phyloP scores from a whole-genome alignment of 2,329 filamentous ascomycete species.

The Monilinia aucupariae region DNA sequence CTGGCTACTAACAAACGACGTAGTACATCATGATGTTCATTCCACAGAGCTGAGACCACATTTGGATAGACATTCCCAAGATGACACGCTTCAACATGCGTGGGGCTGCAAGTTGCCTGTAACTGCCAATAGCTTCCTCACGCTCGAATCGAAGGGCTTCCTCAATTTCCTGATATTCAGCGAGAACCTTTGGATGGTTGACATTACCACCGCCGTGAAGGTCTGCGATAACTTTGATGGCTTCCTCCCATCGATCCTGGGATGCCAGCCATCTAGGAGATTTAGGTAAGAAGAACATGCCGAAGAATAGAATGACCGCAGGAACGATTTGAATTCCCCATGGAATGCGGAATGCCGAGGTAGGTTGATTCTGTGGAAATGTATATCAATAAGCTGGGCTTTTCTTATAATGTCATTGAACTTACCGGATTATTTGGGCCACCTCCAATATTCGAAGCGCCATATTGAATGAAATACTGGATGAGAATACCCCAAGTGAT shows the following conservation, averaged over 20 bases:
- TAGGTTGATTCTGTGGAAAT: conserved; percentile 40
- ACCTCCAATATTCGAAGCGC: conserved; percentile 50
- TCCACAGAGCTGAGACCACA: conserved; percentile 70
- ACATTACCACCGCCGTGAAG: conserved; percentile 54
- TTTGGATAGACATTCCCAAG: conserved; percentile 66
- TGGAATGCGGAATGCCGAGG: conserved; percentile 53
- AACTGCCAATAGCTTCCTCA: conserved; percentile 62
- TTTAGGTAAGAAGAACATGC: conserved; percentile 28
- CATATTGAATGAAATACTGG: conserved; percentile 63
- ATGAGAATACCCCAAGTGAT: conserved; percentile 67
- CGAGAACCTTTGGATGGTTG: conserved; percentile 54
- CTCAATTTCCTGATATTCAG: conserved; percentile 63
- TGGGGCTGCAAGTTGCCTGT: conserved; percentile 65
- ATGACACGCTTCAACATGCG: conserved; percentile 66
- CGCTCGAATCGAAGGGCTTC: conserved; percentile 70
- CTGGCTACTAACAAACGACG: conserved; percentile 47
- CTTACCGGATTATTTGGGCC: conserved; percentile 42
- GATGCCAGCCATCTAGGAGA: too few relatives aligned
- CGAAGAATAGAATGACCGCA: conserved; percentile 47
- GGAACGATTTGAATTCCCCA: conserved; percentile 58
- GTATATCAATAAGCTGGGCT: conserved; percentile 5
- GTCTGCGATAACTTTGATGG: conserved; percentile 50
- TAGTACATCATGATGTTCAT: conserved; percentile 72
- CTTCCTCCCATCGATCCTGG: conserved; percentile 42
- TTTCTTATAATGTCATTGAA: neutral